Conservation (phyloP, 2,329 filamentous ascomycete species). For the Cucurbitaria berberidis region DNA sequence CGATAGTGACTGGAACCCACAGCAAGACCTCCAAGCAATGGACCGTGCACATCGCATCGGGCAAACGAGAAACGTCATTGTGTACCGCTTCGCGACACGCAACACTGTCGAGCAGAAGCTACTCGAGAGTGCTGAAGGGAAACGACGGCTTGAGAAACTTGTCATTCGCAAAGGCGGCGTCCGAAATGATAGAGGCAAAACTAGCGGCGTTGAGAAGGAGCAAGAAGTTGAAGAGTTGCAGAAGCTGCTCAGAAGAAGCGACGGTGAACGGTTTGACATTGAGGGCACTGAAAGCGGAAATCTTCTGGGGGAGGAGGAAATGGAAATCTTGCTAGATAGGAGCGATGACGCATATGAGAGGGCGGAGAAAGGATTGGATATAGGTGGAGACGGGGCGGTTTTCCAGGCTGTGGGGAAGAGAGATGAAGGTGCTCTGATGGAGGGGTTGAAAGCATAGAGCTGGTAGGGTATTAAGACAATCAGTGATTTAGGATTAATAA, state of each 20-base stretch:
- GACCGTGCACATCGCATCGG: conserved; percentile 95
- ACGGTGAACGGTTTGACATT: conserved; percentile 69
- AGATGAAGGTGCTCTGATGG: conserved; percentile 58
- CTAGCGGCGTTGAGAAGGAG: conserved; percentile 40
- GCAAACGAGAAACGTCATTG: conserved; percentile 87
- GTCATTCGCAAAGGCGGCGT: conserved; percentile 87
- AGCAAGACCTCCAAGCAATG: conserved; percentile 95
- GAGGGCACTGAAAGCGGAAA: conserved; percentile 62
- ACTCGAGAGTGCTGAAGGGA: conserved; percentile 86
- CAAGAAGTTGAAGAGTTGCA: conserved; percentile 58
- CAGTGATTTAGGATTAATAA: no score
- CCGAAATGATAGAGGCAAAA: conserved; percentile 67
- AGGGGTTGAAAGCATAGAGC: conserved; percentile 52
- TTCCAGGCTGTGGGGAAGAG: conserved; percentile 86
- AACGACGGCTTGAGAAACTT: conserved; percentile 88
- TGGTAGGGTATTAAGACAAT: no score
- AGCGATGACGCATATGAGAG: conserved; percentile 70
- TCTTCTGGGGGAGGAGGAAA: conserved; percentile 75
- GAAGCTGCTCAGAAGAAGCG: conserved; percentile 62
- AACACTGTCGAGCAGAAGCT: conserved; percentile 90
- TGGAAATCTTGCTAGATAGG: conserved; percentile 80
- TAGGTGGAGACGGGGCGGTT: conserved; percentile 62
- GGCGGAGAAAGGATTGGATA: conserved; percentile 79
- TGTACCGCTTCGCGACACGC: conserved; percentile 92
- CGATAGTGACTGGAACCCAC: conserved; percentile 92